Conservation (phyloP, 257 asterid species). For the Solanum pinnatisectum region DNA sequence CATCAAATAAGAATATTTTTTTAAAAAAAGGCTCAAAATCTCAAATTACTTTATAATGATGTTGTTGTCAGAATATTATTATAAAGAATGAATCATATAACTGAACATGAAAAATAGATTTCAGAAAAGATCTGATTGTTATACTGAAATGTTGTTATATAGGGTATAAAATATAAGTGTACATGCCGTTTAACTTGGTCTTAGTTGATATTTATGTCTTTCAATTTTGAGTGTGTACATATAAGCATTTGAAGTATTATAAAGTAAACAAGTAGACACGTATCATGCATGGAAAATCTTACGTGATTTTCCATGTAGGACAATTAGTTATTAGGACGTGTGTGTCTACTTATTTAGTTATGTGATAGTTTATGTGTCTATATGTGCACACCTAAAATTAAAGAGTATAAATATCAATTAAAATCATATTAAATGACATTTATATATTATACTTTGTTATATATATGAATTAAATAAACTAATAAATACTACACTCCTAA, state of each 20-base stretch:
- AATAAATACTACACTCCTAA: not conserved
- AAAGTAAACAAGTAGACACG: too few species aligned
- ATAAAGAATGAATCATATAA: not conserved
- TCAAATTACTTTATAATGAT: not conserved
- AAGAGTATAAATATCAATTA: accelerated
- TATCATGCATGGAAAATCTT: not conserved
- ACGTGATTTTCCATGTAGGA: not conserved
- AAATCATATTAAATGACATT: not conserved
- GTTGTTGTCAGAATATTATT: not conserved
- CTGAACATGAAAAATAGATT: not conserved
- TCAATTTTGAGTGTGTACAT: not conserved
- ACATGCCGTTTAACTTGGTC: not conserved
- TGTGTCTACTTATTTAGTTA: not conserved
- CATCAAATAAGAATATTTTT: not conserved
- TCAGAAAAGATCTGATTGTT: not conserved
- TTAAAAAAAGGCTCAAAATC: accelerated
- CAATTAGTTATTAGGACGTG: accelerated
- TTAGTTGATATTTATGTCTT: not conserved
- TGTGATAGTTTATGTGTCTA: not conserved
- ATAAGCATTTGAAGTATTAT: too few species aligned
- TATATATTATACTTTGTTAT: not conserved
- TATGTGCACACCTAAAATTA: accelerated
- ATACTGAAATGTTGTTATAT: not conserved
- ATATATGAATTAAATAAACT: not conserved
- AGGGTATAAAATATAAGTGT: accelerated